Conservation (phyloP, 2,329 filamentous ascomycete genomes). For the Calonectria leucothoes region DNA sequence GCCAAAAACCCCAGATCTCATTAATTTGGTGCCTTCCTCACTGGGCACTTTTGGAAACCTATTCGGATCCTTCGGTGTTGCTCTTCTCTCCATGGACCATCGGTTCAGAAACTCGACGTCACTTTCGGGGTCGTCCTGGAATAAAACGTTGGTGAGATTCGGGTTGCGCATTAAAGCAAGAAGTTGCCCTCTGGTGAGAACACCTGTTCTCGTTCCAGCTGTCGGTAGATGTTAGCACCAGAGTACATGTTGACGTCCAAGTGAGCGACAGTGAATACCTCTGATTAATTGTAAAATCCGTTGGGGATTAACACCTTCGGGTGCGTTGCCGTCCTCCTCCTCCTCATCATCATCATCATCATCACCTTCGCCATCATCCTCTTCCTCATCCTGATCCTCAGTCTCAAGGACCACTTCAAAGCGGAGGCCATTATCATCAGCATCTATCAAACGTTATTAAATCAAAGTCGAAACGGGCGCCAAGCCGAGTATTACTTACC, state of each 20-base stretch:
- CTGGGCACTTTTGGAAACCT: constrained; percentile 88
- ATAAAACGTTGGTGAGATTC: constrained; percentile 50
- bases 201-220: constrained; percentile 42
- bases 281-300: constrained; percentile 48
- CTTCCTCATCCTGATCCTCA: constrained; percentile 31
- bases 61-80: constrained; percentile 59
- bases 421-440: constrained; percentile 25
- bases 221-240: constrained; percentile 17
- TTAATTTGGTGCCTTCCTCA: constrained; percentile 79
- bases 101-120: constrained; percentile 47
- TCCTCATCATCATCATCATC: constrained; percentile 38
- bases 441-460: constrained; percentile 22
- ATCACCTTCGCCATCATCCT: constrained; percentile 32
- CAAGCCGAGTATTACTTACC: constrained; percentile 21
- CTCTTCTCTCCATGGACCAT: constrained; percentile 58
- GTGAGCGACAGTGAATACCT: constrained; percentile 35
- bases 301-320: constrained; percentile 41
- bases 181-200: constrained; percentile 52
- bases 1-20: constrained; percentile 87
- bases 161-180: constrained; percentile 54
- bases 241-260: not conserved
- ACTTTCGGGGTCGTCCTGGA: constrained; percentile 52
- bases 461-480: not conserved
- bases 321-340: constrained; percentile 38
- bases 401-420: constrained; percentile 34